Base-by-base conservation (phyloP, 2,329 filamentous ascomycete genomes). In the Ophiobolus disseminans region DNA sequence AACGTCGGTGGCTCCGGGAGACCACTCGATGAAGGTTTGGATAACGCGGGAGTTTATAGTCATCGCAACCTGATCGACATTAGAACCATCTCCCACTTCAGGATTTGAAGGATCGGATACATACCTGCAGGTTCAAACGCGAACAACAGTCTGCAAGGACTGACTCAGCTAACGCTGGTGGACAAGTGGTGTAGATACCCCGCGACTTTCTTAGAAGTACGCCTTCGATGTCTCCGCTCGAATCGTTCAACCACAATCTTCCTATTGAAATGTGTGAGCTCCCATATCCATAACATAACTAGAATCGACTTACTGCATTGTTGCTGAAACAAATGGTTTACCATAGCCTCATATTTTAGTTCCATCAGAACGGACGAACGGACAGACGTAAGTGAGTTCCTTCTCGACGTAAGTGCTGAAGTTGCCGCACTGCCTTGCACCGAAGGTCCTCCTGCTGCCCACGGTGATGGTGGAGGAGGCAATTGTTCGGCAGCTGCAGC, bases 331-430 rank as follows among this genome's bases (percentile, higher is more conserved):
- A 92, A 78, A 69, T 90, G 90, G 73, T 89, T 91, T 51, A 89
- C 87, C 88, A 91, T 91, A 52, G 91, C 86, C 71, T 91, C 88
- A 65, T 90, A 86, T 72, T 88, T 89, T 73, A 90, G 88, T 54
- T 89, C 87, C 50, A 89, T 86, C 51, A 62, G 55, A 9, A 60
- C 45, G 3, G 45, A 36, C 4, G 53, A 57, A 20, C 49, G 50
- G 38, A 45, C 30, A 17, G 59, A 45, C 30, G 48, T 49, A 30
- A 58, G 48, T 9, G 62, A 65, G 32, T 57, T 60, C 31, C 59
- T 53, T 39, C 55, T 50, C 32, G 61, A 62, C 9, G 50, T 57
- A 36, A 40, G 35, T 7, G 49, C 47, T 19, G 55, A 55, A 14
- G 54, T 60, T 22, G 26, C 37, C 13, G 36, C 42, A 25, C 53